These are phyloP conservation scores for Pseudomicrostroma phylloplanum DNA, from an alignment of 1,284 basidiomycete genomes.

Conservation along the genomic window DNA sequence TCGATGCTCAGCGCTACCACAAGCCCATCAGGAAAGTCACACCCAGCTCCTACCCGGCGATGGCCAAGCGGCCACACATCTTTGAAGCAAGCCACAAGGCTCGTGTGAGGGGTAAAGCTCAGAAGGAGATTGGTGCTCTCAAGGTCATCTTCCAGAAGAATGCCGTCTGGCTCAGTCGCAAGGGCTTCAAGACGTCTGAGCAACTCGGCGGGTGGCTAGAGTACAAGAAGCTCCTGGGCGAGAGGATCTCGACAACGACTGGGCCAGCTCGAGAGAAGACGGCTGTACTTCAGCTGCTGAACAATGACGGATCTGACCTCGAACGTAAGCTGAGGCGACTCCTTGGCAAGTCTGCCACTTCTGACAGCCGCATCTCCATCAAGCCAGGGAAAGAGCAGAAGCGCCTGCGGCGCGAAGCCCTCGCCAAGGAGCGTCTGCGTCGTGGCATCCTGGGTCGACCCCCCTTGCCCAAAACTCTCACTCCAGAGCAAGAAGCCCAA, in stretches of 20 bases:
- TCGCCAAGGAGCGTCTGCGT: conserved; percentile 14
- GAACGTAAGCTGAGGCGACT: not conserved
- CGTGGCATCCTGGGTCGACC: conserved; percentile 35
- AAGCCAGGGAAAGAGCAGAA: conserved; percentile 22
- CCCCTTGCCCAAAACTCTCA: conserved; percentile 27
- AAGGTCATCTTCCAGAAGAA: not conserved
- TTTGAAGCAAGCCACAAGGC: not conserved
- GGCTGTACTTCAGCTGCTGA: not conserved
- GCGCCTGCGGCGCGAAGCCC: conserved; percentile 20
- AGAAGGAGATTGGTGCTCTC: not conserved
- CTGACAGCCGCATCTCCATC: conserved; percentile 15
- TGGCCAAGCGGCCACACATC: not conserved
- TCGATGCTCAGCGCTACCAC: not conserved
- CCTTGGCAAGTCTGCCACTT: not conserved
- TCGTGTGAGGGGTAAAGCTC: not conserved
- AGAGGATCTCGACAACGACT: not conserved
- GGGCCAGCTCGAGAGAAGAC: not conserved
- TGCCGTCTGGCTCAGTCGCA: not conserved
- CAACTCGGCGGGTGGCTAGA: not conserved
- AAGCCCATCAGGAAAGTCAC: too few relatives aligned
- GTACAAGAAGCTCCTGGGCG: not conserved
- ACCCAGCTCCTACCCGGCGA: not conserved
- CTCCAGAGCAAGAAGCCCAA: conserved; percentile 20
- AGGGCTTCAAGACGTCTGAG: not conserved
- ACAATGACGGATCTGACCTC: not conserved